A percentile compares a stretch with the other conserved stretches of the same genome.
These are phyloP conservation scores for Crucibulum laeve DNA, from an alignment of 768 basidiomycete species.

Conservation along the genomic window DNA sequence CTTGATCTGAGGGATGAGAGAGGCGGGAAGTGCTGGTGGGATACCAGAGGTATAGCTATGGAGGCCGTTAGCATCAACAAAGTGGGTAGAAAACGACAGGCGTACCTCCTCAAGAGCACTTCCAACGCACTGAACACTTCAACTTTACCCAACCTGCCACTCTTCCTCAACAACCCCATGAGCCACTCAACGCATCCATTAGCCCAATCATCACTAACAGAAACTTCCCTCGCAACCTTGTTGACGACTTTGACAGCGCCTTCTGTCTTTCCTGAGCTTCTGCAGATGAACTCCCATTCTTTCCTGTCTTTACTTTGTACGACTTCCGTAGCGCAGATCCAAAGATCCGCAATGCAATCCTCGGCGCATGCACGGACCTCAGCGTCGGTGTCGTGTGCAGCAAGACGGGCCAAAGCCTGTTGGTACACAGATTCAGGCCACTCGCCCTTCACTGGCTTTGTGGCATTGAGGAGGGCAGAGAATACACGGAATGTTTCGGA, in stretches of 20 bases:
- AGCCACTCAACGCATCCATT: constrained; percentile 77
- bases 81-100: neutral
- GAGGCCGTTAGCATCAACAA: neutral
- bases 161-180: constrained; percentile 70
- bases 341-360: constrained; percentile 78
- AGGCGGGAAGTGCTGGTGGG: constrained; percentile 55
- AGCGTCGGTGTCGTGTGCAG: constrained; percentile 82
- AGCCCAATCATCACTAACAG: constrained; percentile 74
- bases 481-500: constrained; percentile 87
- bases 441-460: constrained; percentile 63
- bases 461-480: constrained; percentile 72
- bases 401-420: constrained; percentile 66
- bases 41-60: constrained; percentile 34
- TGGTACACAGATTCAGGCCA: constrained; percentile 76
- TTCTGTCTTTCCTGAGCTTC: constrained; percentile 64
- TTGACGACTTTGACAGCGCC: constrained; percentile 79
- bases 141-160: constrained; percentile 70
- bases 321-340: constrained; percentile 80
- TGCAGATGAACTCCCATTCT: constrained; percentile 81
- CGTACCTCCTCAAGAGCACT: constrained; percentile 63
- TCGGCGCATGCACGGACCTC: constrained; percentile 85
- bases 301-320: constrained; percentile 57
- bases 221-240: constrained; percentile 74
- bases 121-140: constrained; percentile 79
- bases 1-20: constrained; percentile 71